Percentiles rank a stretch among this genome's conserved stretches.
Conservation (phyloP, 2,329 filamentous ascomycete species). For the Ophiostoma angusticollis region DNA sequence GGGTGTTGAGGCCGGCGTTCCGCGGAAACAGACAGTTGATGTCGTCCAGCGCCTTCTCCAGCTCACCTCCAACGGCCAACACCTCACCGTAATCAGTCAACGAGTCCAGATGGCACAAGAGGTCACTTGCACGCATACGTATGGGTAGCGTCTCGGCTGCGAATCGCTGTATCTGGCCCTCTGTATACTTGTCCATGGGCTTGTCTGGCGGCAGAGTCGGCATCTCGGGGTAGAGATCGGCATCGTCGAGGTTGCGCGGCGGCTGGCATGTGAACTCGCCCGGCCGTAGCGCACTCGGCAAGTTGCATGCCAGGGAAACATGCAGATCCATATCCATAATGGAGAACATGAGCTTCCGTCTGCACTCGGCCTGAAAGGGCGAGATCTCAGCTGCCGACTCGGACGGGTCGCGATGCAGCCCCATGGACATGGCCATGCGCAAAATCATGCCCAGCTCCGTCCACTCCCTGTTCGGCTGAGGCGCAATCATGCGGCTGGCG, state of each 20-base stretch:
- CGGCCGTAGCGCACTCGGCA: constrained; percentile 38
- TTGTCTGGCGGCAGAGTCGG: constrained; percentile 33
- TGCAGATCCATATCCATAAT: constrained; percentile 45
- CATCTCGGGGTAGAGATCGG: constrained; percentile 35
- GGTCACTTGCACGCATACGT: constrained; percentile 36
- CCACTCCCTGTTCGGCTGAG: constrained; percentile 38
- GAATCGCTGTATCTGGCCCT: constrained; percentile 41
- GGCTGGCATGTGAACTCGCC: constrained; percentile 41
- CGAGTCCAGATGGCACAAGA: constrained; percentile 38
- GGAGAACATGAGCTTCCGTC: constrained; percentile 43
- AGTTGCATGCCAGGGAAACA: constrained; percentile 37
- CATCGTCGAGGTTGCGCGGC: constrained; percentile 41
- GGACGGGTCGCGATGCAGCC: constrained; percentile 42
- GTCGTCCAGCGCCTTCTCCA: constrained; percentile 41
- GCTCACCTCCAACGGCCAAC: constrained; percentile 38
- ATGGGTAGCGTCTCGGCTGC: constrained; percentile 36
- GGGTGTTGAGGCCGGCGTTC: constrained; percentile 28
- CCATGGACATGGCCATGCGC: constrained; percentile 47
- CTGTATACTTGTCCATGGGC: constrained; percentile 39
- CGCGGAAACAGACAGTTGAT: constrained; percentile 40
- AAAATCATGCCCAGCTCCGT: constrained; percentile 41
- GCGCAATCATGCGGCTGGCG: constrained; percentile 36
- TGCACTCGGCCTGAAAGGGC: constrained; percentile 38
- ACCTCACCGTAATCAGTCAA: constrained; percentile 41
- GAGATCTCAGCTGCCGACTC: constrained; percentile 35